Conservation (phyloP, 2,329 filamentous ascomycete species). For the Sporothrix inflata region DNA sequence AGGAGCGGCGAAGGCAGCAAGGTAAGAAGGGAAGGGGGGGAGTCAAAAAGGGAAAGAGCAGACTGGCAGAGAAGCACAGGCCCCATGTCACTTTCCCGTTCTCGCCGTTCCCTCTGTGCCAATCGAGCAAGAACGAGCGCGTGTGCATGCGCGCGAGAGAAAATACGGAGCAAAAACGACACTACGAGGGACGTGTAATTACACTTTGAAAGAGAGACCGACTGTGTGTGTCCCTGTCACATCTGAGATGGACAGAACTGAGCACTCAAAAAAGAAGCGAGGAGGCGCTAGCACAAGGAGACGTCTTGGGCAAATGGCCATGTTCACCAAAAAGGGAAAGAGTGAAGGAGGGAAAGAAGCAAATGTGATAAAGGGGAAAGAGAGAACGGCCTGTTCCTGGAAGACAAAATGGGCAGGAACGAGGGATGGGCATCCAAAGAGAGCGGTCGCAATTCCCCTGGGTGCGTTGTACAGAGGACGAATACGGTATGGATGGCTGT, state of each 20-base stretch:
- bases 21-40: neutral
- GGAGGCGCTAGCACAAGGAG: conserved; percentile 2
- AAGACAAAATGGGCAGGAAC: neutral
- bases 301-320: neutral
- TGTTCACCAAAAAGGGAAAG: neutral
- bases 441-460: no score
- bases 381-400: neutral
- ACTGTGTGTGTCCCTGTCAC: neutral
- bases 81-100: neutral
- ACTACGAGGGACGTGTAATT: conserved; percentile 17
- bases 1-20: conserved; percentile 16
- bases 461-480: neutral
- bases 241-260: neutral
- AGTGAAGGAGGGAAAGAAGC: neutral
- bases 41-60: conserved; percentile 19
- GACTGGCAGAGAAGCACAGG: conserved; percentile 26
- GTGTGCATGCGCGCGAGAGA: neutral
- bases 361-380: neutral
- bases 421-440: neutral
- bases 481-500: neutral
- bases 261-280: neutral
- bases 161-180: neutral
- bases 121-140: neutral
- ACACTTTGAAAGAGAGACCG: neutral
- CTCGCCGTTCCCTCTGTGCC: neutral